Evolutionary conservation across 129 eudicot species (phyloP).

Genomic region (Gnaphalium uliginosum): DNA sequence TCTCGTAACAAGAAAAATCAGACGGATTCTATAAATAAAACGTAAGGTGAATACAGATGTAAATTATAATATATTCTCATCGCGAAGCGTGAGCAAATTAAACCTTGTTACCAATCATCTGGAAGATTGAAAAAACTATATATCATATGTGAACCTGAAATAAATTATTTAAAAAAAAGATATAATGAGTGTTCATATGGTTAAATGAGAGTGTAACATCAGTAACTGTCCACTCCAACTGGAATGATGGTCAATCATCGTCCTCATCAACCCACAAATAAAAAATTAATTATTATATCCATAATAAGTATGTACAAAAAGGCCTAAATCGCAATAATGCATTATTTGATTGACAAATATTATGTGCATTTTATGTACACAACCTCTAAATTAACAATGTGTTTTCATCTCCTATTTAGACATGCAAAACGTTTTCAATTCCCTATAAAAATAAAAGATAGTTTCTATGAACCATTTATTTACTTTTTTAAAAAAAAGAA

Average conservation of each 20-base stretch:
- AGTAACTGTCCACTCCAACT: constrained; percentile 27
- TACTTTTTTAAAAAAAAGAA: too few species aligned
- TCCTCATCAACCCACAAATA: constrained; percentile 16
- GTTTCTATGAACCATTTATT: too few species aligned
- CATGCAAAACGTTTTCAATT: background rate
- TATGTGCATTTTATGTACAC: background rate
- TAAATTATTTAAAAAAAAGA: background rate
- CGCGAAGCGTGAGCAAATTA: too few species aligned
- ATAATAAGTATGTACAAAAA: background rate
- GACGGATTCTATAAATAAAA: too few species aligned
- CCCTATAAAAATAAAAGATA: too few species aligned
- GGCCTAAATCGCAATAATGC: background rate
- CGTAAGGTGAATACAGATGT: too few species aligned
- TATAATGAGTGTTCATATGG: constrained; percentile 11
- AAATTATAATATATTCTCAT: too few species aligned
- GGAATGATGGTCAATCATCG: constrained; percentile 29
- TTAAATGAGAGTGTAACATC: constrained; percentile 27
- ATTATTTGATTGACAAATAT: background rate
- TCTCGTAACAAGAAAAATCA: too few species aligned
- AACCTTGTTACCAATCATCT: too few species aligned
- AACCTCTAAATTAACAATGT: background rate
- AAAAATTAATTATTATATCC: background rate
- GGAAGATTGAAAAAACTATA: too few species aligned
- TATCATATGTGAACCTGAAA: too few species aligned
- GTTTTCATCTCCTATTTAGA: background rate